A percentile compares a stretch with the other conserved stretches of the same genome.
Evolutionary conservation across 345 rosid genomes (phyloP).

Genomic region (Eucalyptus pumila): DNA sequence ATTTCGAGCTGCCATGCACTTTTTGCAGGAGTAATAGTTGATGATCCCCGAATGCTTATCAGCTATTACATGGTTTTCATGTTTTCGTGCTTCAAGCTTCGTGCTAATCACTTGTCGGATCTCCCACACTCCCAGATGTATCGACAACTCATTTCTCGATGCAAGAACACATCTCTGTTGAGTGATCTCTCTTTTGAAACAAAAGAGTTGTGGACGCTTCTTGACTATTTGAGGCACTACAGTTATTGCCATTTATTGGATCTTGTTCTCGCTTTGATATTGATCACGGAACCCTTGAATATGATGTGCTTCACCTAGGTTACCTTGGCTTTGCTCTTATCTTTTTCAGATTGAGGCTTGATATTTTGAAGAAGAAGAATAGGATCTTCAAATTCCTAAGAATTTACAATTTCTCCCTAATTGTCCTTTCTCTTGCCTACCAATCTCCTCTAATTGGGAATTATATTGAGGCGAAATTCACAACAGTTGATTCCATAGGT

Average conservation of each 20-base stretch:
- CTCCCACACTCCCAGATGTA: conserved; percentile 11
- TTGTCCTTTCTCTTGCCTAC: conserved; percentile 32
- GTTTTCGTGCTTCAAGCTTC: conserved; percentile 27
- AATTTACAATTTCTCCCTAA: conserved; percentile 26
- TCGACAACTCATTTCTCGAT: conserved; percentile 7
- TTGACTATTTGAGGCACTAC: conserved; percentile 29
- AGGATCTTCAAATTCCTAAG: conserved; percentile 23
- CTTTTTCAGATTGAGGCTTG: conserved; percentile 36
- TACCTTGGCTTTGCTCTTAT: conserved; percentile 40
- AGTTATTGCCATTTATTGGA: conserved; percentile 29
- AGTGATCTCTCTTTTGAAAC: conserved; percentile 26
- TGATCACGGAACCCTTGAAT: conserved; percentile 51
- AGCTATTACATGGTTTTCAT: conserved; percentile 30
- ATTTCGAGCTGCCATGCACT: neutral
- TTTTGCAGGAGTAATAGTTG: conserved; percentile 21
- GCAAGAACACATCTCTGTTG: conserved; percentile 8
- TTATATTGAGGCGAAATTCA: conserved; percentile 11
- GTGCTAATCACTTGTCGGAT: conserved; percentile 23
- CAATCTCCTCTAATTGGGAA: conserved; percentile 28
- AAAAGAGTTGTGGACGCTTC: conserved; percentile 25
- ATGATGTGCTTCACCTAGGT: conserved; percentile 46
- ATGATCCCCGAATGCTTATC: conserved; percentile 23
- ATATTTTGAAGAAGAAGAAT: conserved; percentile 23
- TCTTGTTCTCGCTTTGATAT: conserved; percentile 25
- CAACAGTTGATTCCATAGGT: conserved; percentile 4